Conservation (phyloP, 176 grass and related monocot species). For the Stipa capillata region DNA sequence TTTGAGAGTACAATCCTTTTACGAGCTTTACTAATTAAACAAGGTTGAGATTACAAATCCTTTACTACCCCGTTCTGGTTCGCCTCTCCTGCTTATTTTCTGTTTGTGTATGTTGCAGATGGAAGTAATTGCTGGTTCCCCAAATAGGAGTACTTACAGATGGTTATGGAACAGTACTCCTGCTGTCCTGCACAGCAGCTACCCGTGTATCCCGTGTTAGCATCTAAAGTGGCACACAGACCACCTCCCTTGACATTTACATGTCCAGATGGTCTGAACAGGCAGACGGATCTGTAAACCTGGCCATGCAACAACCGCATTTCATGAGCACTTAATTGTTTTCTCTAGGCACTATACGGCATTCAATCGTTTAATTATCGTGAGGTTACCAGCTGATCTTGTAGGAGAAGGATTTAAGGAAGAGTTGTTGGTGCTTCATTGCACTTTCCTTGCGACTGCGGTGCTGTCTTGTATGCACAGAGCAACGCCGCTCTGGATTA, state of each 20-base stretch:
- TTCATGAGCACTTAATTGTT: constrained; percentile 37
- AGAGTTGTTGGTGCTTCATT: constrained; percentile 4
- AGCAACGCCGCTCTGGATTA: background rate
- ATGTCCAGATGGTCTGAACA: constrained; percentile 9
- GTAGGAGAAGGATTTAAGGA: constrained; percentile 24
- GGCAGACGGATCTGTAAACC: constrained; percentile 11
- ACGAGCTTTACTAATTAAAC: too few species aligned
- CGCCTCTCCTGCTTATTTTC: background rate
- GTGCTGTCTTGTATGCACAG: background rate
- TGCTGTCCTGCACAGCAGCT: background rate
- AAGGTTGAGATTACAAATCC: too few species aligned
- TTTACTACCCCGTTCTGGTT: too few species aligned
- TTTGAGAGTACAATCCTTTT: too few species aligned
- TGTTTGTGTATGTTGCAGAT: background rate
- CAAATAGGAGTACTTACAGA: background rate
- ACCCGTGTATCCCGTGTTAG: background rate
- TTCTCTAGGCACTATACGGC: constrained; percentile 33
- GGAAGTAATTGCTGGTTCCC: background rate
- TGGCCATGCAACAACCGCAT: constrained; percentile 31
- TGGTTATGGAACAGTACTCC: background rate
- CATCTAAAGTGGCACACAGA: constrained; percentile 3
- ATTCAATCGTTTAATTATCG: constrained; percentile 16
- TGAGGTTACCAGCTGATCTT: constrained; percentile 15
- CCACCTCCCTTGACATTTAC: constrained; percentile 7
- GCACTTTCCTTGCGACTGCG: background rate